Conservation (phyloP, 495 filamentous ascomycete species). For the Neurospora africana region DNA sequence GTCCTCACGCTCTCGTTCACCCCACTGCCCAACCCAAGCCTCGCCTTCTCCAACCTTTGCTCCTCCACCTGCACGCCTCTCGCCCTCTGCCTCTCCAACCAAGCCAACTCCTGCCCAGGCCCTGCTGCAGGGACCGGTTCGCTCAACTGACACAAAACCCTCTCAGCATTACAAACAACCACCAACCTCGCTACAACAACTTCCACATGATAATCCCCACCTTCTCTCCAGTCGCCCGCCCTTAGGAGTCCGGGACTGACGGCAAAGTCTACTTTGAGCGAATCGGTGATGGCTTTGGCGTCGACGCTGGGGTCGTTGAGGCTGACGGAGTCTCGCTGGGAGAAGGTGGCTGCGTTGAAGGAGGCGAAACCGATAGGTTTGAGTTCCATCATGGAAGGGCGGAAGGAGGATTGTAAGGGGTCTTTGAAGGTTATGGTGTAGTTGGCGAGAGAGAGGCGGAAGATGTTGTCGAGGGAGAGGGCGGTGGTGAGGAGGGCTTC, state of each 20-base stretch:
- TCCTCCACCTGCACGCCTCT: background rate
- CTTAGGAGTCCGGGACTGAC: background rate
- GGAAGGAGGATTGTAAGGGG: background rate
- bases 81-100: background rate
- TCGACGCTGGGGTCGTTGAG: background rate
- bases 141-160: background rate
- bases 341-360: background rate
- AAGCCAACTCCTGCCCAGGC: background rate
- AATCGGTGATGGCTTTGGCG: background rate
- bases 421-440: background rate
- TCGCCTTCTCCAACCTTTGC: slow-evolving; percentile 7
- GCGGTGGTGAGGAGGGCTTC: background rate
- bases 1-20: slow-evolving; percentile 22
- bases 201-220: background rate
- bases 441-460: background rate
- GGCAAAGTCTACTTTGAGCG: background rate
- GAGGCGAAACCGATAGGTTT: background rate
- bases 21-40: slow-evolving; percentile 27
- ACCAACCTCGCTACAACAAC: background rate
- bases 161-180: background rate
- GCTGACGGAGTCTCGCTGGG: background rate
- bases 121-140: background rate
- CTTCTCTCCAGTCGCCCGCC: background rate
- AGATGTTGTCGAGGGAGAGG: background rate
- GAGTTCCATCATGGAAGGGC: background rate